These are phyloP conservation scores for Coemansia sp. DNA, from an alignment of 192 early-diverging fungal genomes.

Conservation along the genomic window DNA sequence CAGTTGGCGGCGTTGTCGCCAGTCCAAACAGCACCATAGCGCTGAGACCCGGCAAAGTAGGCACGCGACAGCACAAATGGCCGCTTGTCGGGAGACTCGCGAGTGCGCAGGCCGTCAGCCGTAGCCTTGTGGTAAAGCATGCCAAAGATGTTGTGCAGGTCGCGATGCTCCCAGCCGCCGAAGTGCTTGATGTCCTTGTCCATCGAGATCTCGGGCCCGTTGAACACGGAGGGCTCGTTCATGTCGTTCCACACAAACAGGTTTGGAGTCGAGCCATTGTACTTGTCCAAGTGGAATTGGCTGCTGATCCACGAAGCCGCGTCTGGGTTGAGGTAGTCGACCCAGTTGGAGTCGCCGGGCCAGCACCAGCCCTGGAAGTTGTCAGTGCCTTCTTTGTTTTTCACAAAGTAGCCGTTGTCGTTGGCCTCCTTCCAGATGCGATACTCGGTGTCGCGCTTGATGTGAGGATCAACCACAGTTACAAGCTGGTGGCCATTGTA, in stretches of 20 bases:
- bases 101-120: constrained; percentile 73
- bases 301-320: constrained; percentile 80
- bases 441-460: constrained; percentile 84
- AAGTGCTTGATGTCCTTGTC: constrained; percentile 91
- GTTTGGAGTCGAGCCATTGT: constrained; percentile 76
- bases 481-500: constrained; percentile 82
- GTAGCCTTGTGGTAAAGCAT: constrained; percentile 87
- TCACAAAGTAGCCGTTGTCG: constrained; percentile 76
- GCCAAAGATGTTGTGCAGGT: constrained; percentile 94
- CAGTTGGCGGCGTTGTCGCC: constrained; percentile 94
- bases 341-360: constrained; percentile 92
- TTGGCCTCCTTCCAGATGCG: constrained; percentile 77
- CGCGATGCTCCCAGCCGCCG: constrained; percentile 90
- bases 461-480: constrained; percentile 95
- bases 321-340: constrained; percentile 84
- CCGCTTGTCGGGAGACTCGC: constrained; percentile 61
- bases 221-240: constrained; percentile 99
- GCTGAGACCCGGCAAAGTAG: constrained; percentile 95
- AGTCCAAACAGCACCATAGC: constrained; percentile 97
- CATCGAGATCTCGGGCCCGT: constrained; percentile 96
- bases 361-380: constrained; percentile 98
- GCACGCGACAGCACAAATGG: constrained; percentile 97
- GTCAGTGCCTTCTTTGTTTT: constrained; percentile 64
- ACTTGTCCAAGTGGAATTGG: constrained; percentile 77
- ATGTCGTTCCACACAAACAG: constrained; percentile 99